Base-by-base conservation (phyloP, 2,329 filamentous ascomycete species). In the Epichloe bromicola region DNA sequence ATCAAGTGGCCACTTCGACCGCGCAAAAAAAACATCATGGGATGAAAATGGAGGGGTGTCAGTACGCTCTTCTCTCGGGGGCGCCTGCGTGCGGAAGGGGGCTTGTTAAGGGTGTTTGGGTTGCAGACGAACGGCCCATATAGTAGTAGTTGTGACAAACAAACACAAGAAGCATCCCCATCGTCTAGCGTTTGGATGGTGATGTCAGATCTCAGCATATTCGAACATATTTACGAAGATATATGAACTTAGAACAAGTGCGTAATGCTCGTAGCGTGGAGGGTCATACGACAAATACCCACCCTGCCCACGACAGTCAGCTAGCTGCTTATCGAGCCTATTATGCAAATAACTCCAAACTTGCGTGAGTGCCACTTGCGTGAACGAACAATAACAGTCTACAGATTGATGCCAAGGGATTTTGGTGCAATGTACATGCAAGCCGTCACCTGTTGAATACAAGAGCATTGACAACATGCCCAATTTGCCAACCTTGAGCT, bases 381-480 rank as follows among this genome's bases (percentile, higher is more conserved):
- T 11, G 26, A 11, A 30, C 8, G 26, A 30, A 10, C 26, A 30
- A 30, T 8, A 30, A 30, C 26, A 30, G 26, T 30, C 26, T 30
- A 10, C 26, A 30, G 26, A 30, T 30, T 30, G 3, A 11, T 30
- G 26, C 8, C 26, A 30, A 30, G 8, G 3, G 26, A 11, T 30
- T 30, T 10, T 11, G 26, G 26, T 30, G 26, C 26, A 30, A 30
- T 8, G 11, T 8, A 30, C 8, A 30, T 10, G 26, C 1, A 30
- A 30, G 26, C 8, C 26, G 8, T 12, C 69, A 73, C 57, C 67
- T 65, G 54, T 73, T 67, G 59, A 79, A 82, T 49, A 93, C 79
- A 53, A 93, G 72, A 20, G 84, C 88, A 63, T 90, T 93, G 50
- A 95, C 69, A 36, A 93, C 73, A 61, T 93, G 78, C 37, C 82